These are phyloP conservation scores for Vigna mungo DNA, from an alignment of 306 rosid species.

Conservation along the genomic window DNA sequence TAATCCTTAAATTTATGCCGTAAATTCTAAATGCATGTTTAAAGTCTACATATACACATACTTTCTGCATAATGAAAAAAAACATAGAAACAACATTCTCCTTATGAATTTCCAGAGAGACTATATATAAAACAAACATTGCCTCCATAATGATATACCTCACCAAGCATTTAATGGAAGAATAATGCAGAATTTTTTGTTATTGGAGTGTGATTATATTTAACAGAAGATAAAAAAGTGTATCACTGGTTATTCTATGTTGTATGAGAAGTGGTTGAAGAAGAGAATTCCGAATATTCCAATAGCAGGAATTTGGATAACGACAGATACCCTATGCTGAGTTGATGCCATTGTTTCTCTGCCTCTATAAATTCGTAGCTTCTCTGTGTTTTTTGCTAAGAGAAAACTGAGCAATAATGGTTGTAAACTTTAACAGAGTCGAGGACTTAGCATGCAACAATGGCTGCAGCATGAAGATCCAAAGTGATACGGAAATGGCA, in stretches of 20 bases:
- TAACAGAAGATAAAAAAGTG: not conserved
- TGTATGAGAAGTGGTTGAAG: not conserved
- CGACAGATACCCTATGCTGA: not conserved
- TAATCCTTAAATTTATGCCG: too few relatives aligned
- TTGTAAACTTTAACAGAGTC: slow-evolving; percentile 71
- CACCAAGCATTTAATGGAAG: too few relatives aligned
- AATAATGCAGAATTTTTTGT: not conserved
- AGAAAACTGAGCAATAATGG: slow-evolving; percentile 58
- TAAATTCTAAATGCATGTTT: too few relatives aligned
- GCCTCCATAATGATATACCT: too few relatives aligned
- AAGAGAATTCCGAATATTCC: slow-evolving; percentile 13
- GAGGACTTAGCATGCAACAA: slow-evolving; percentile 57
- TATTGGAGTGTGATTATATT: too few relatives aligned
- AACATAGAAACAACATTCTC: too few relatives aligned
- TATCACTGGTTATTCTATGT: not conserved
- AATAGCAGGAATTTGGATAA: slow-evolving; percentile 25
- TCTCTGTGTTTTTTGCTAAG: slow-evolving; percentile 33
- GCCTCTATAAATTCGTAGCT: slow-evolving; percentile 62
- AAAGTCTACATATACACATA: too few relatives aligned
- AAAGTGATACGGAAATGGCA: slow-evolving; percentile 51
- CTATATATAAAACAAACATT: too few relatives aligned
- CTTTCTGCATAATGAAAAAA: too few relatives aligned
- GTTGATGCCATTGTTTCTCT: slow-evolving; percentile 17
- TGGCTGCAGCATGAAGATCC: slow-evolving; percentile 53
- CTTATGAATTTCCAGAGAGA: too few relatives aligned